phyloP scores from a whole-genome alignment of 441 rosid species.

The Erodium moschatum region DNA sequence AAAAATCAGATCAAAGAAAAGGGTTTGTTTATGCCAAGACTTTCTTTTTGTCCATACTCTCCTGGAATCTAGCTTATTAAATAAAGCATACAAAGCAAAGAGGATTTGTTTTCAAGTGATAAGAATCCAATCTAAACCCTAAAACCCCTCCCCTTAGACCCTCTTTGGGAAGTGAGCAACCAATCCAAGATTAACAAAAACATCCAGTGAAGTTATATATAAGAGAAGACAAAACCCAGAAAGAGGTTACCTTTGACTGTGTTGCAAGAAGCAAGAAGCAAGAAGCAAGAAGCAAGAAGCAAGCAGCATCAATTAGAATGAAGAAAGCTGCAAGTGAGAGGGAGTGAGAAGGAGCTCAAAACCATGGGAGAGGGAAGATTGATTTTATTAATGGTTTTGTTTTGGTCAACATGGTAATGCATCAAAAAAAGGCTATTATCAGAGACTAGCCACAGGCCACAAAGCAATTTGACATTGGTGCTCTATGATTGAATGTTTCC shows the following conservation, averaged over 20 bases:
- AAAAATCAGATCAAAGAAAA: background rate
- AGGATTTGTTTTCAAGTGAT: conserved; percentile 1
- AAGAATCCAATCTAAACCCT: no score
- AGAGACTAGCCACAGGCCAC: background rate
- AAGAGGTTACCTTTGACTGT: background rate
- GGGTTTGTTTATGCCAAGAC: conserved; percentile 9
- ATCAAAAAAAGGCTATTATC: conserved; percentile 18
- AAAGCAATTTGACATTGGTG: conserved; percentile 23
- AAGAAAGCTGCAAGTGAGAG: conserved; percentile 2
- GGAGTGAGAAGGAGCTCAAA: background rate
- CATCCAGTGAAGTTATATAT: background rate
- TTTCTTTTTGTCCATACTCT: conserved; percentile 30
- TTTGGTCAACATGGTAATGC: conserved; percentile 47
- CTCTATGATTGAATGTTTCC: conserved; percentile 28
- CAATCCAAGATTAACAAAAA: background rate
- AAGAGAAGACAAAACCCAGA: background rate
- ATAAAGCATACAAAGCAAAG: conserved; percentile 12
- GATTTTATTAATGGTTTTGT: background rate
- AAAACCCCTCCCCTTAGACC: background rate
- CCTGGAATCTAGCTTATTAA: conserved; percentile 20
- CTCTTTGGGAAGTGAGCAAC: background rate
- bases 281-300: no score
- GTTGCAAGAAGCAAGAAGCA: background rate
- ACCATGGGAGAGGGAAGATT: conserved; percentile 1
- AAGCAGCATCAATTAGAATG: background rate